phyloP scores from a whole-genome alignment of 2,329 filamentous ascomycete genomes.

The Claviceps quebecensis region DNA sequence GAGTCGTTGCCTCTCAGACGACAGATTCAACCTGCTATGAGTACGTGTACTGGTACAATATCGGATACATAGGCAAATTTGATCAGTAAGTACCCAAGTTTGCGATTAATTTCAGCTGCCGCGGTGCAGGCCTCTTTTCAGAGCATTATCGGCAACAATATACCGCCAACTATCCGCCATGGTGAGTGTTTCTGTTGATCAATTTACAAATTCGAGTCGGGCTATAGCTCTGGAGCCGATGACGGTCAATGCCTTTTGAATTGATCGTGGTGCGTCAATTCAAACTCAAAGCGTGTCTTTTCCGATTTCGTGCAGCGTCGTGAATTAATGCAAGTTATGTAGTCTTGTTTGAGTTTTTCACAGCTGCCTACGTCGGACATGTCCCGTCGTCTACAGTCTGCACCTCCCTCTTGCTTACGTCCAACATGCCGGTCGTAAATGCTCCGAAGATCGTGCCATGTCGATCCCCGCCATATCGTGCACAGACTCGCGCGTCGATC shows the following conservation, averaged over 20 bases:
- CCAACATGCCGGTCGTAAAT: conserved; percentile 20
- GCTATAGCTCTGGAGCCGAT: conserved; percentile 39
- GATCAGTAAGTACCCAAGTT: conserved; percentile 34
- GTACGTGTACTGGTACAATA: too few species aligned
- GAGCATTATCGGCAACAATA: conserved; percentile 39
- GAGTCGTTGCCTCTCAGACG: too few species aligned
- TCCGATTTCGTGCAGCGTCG: too few species aligned
- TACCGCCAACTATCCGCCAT: conserved; percentile 52
- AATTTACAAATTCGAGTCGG: conserved; percentile 37
- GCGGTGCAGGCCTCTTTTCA: conserved; percentile 33
- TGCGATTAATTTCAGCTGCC: conserved; percentile 45
- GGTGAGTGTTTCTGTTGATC: conserved; percentile 29
- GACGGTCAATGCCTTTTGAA: conserved; percentile 21
- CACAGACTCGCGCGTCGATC: conserved; percentile 42
- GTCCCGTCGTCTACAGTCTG: too few species aligned
- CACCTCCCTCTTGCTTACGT: conserved; percentile 33
- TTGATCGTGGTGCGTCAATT: background rate
- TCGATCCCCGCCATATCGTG: conserved; percentile 37
- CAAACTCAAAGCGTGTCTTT: too few species aligned
- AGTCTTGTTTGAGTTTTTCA: too few species aligned
- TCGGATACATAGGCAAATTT: too few species aligned
- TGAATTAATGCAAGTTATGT: too few species aligned
- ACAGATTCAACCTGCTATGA: too few species aligned
- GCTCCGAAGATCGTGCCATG: conserved; percentile 44
- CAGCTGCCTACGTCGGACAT: too few species aligned